Base-by-base conservation (phyloP, 257 asterid genomes). In the Oldenlandia corymbosa region DNA sequence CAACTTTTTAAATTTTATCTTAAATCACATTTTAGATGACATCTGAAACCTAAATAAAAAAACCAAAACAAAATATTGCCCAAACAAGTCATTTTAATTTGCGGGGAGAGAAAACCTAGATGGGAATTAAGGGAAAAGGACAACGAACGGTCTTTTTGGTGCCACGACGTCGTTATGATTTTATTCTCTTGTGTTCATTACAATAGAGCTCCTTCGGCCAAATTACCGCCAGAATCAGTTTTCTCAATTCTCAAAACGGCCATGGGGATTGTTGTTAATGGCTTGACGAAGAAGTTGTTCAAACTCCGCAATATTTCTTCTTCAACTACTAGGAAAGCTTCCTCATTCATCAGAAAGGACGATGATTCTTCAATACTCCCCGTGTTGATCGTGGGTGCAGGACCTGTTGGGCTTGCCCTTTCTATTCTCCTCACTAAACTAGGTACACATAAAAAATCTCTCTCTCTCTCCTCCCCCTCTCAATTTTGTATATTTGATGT, bases 391-490 rank as follows among this genome's bases (percentile, higher is more conserved):
- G 80, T 92, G 7, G 99, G 99, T 41, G 99, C 95, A 4, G 99
- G 99, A 55, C 99, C 99, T 5, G 97, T 92, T 74, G 99, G 97
- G 41, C 86, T 92, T 32, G 78, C 79, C 70, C 95, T 92, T 48
- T 86, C 97, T 26, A 72, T 86, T 64, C 89, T 92, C 59, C 94
- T 92, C 8, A 81, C 95, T 21, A 92, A 85, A 77, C 71, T 92
- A 56, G 98, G 98, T 92, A n/a, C n/a, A n/a, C n/a, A n/a, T n/a
- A 50, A 14, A 34, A 17, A 1, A 34, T 0, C 31, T 6, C 12
- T 59, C 32, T 27, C 49, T 27, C 11, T 34, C 55, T 37, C 23
- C 49, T 27, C 11, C 1, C 30, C 5, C 11, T 58, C 31, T 27
- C 49, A 20, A 10, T 5, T 36, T 5, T 24, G 14, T 30, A 20